Evolutionary conservation across 2,329 filamentous ascomycete genomes (phyloP), one percentile per base, ranked within the genome.

Genomic region (Nothophaeocryptopus gaeumannii): DNA sequence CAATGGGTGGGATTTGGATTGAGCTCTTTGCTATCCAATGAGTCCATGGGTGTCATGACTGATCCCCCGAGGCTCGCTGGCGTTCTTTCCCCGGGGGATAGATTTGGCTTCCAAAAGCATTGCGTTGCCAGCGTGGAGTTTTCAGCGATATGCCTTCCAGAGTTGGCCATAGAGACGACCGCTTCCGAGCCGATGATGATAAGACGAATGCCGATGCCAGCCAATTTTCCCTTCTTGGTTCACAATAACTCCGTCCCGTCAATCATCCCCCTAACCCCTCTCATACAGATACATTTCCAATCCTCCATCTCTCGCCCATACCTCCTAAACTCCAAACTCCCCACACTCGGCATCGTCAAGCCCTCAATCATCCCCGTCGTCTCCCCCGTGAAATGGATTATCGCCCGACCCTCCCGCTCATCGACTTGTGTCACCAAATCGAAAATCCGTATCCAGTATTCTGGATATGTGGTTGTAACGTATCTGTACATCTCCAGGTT

Each of bases 1-100:
- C 31, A 70, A 78, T 33, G 50, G 50, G 13, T 53, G 49, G 13
- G 45, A 53, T 31, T 34, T 36, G 33, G 42, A 45, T 26, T 26
- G 20, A 26, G 20, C 20, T 26, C 20, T 26, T 26, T 7, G 20
- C 7, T 26, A 3, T 26, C 20, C 20, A 26, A 26, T 26, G 20
- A 26, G 20, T 26, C 20, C 20, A 26, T 26, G 20, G 20, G 20
- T 7, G 20, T 26, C 20, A 26, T 26, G 20, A 26, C 20, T 26
- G 20, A 26, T 26, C 20, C 20, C 20, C 20, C 3, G 20, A n/a
- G n/a, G n/a, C n/a, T 26, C 3, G 4, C 20, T 26, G 7, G 20
- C 3, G 20, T 26, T 26, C 20, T 26, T 26, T 26, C 7, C 3
- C 3, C 4, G 7, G 20, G 7, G 20, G 20, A 26, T 26, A 26